These are phyloP conservation scores for Solanum hybrid DNA, from an alignment of 305 asterid genomes.

Conservation along the genomic window DNA sequence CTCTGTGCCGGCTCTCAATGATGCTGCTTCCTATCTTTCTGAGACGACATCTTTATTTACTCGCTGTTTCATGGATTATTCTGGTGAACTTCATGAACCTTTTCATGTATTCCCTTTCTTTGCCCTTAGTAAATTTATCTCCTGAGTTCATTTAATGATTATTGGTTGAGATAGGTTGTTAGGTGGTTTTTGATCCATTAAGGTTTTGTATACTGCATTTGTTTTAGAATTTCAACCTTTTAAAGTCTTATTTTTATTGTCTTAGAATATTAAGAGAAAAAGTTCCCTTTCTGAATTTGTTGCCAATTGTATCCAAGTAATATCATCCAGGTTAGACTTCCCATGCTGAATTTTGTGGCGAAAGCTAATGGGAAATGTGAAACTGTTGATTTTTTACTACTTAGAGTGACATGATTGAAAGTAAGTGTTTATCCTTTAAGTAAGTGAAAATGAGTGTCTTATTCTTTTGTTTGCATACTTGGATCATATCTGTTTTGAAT, in stretches of 20 bases:
- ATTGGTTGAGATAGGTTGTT: not conserved
- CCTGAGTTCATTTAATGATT: not conserved
- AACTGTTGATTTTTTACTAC: not conserved
- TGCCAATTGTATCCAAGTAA: not conserved
- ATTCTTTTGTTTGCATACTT: not conserved
- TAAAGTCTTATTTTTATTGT: not conserved
- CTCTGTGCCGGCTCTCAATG: conserved; percentile 65
- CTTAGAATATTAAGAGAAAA: not conserved
- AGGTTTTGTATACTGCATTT: not conserved
- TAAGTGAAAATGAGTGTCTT: not conserved
- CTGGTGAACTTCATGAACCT: conserved; percentile 30
- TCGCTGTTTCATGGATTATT: conserved; percentile 60
- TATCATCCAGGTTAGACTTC: not conserved
- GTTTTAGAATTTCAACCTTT: not conserved
- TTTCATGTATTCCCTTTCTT: not conserved
- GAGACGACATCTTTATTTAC: conserved; percentile 76
- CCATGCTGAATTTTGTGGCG: not conserved
- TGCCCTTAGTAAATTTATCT: not conserved
- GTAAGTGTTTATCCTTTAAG: not conserved
- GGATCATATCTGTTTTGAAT: not conserved
- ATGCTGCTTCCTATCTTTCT: conserved; percentile 79
- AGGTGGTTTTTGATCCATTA: not conserved
- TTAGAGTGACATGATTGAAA: not conserved
- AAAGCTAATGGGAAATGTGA: not conserved
- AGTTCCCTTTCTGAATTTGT: not conserved